These are phyloP conservation scores for Pleurotus pulmonarius DNA, from an alignment of 768 basidiomycete species.

Conservation along the genomic window DNA sequence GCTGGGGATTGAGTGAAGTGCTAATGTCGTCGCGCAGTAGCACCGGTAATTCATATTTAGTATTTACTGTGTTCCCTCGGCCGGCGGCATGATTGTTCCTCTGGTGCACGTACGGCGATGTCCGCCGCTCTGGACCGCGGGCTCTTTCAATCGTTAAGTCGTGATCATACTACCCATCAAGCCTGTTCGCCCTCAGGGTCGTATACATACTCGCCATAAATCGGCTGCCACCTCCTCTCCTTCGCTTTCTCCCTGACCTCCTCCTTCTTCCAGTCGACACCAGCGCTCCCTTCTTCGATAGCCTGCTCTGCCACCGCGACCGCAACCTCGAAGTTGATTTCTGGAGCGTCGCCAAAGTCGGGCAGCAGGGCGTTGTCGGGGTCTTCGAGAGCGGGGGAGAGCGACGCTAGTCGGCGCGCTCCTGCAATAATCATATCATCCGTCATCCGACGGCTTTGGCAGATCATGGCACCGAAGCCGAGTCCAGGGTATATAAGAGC, in stretches of 20 bases:
- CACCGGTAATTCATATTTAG: no score
- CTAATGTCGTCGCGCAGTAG: no score
- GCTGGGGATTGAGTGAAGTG: no score
- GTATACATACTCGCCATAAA: constrained; percentile 65
- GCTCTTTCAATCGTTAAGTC: no score
- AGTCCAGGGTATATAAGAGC: constrained; percentile 84
- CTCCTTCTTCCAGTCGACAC: constrained; percentile 54
- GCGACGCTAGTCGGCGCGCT: constrained; percentile 65
- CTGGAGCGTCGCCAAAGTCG: constrained; percentile 69
- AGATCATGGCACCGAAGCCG: constrained; percentile 75
- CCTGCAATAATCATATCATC: constrained; percentile 88
- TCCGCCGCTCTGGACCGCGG: no score
- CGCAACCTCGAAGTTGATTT: constrained; percentile 77
- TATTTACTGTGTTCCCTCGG: no score
- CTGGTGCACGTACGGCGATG: no score
- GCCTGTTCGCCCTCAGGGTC: constrained; percentile 45
- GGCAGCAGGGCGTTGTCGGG: constrained; percentile 72
- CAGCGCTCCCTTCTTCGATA: constrained; percentile 64
- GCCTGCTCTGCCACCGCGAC: constrained; percentile 79
- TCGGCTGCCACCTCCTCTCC: constrained; percentile 57
- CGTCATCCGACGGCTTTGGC: constrained; percentile 59
- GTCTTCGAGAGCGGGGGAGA: constrained; percentile 72
- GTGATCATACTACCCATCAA: background rate
- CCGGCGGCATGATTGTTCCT: no score
- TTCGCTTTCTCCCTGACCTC: constrained; percentile 51